Conservation (phyloP, 202 grass and related monocot species). For the Sporobolus alterniflorus region DNA sequence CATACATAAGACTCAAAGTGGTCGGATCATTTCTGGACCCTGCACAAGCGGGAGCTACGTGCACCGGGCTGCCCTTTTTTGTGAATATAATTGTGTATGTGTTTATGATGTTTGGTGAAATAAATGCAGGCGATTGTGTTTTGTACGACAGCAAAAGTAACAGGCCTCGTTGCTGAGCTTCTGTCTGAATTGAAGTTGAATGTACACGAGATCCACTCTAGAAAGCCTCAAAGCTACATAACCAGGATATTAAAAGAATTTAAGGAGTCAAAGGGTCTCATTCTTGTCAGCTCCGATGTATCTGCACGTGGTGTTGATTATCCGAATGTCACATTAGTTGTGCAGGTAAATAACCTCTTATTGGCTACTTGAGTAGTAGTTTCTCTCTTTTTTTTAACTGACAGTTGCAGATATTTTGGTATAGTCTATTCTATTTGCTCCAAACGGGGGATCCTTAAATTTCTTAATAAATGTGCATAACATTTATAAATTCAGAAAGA, state of each 20-base stretch:
- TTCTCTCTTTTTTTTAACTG: conserved; percentile 7
- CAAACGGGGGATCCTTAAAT: background rate
- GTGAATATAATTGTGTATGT: background rate
- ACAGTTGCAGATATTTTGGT: background rate
- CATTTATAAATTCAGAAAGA: background rate
- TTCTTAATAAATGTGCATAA: conserved; percentile 11
- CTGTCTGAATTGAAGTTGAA: conserved; percentile 91
- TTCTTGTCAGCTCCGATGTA: conserved; percentile 99
- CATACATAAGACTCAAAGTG: too few relatives aligned
- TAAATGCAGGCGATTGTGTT: conserved; percentile 92
- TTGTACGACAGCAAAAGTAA: conserved; percentile 96
- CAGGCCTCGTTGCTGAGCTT: conserved; percentile 83
- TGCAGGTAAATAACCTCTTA: conserved; percentile 71
- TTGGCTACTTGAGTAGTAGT: background rate
- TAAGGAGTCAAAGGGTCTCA: conserved; percentile 95
- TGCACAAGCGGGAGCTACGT: too few relatives aligned
- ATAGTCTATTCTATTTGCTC: background rate
- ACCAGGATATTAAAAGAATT: conserved; percentile 99
- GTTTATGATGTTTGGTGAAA: conserved; percentile 30
- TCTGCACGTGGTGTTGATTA: conserved; percentile 96
- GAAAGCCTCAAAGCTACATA: conserved; percentile 95
- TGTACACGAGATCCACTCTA: conserved; percentile 92
- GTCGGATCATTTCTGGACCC: too few relatives aligned
- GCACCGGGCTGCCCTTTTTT: too few relatives aligned
- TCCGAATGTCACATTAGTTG: conserved; percentile 95